These are phyloP conservation scores for Clavaria fumosa DNA, from an alignment of 768 basidiomycete species.

Conservation along the genomic window DNA sequence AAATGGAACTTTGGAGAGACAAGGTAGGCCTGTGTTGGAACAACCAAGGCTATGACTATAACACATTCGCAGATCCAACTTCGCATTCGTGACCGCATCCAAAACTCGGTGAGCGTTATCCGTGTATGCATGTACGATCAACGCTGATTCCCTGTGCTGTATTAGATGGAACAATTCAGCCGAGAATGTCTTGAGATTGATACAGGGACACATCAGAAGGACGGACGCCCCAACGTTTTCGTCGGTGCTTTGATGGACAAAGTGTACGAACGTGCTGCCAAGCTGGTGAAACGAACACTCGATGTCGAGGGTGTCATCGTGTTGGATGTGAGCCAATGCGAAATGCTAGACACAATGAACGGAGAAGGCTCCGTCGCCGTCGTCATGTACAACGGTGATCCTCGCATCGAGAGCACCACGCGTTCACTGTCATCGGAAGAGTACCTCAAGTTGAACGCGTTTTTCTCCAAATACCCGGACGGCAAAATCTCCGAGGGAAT, in stretches of 20 bases:
- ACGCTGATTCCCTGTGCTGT: slow-evolving; percentile 1
- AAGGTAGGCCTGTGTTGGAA: slow-evolving; percentile 34
- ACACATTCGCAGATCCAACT: slow-evolving; percentile 53
- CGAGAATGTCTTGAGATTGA: slow-evolving; percentile 91
- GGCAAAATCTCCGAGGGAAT: slow-evolving; percentile 81
- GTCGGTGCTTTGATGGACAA: slow-evolving; percentile 56
- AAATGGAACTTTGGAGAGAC: slow-evolving; percentile 91
- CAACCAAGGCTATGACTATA: neutral
- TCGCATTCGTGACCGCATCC: slow-evolving; percentile 79
- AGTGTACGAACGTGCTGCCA: slow-evolving; percentile 82
- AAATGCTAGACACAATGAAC: slow-evolving; percentile 61
- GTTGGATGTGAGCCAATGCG: slow-evolving; percentile 84
- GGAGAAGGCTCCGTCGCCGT: slow-evolving; percentile 50
- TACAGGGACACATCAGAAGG: slow-evolving; percentile 29
- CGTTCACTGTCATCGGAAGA: slow-evolving; percentile 52
- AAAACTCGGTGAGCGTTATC: slow-evolving; percentile 50
- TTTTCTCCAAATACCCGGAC: slow-evolving; percentile 68
- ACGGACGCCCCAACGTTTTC: slow-evolving; percentile 23
- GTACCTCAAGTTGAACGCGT: slow-evolving; percentile 57
- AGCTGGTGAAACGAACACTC: slow-evolving; percentile 75
- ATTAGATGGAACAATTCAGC: slow-evolving; percentile 87
- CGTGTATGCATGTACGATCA: neutral
- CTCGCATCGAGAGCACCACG: slow-evolving; percentile 33
- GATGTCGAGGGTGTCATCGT: slow-evolving; percentile 88
- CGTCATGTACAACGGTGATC: slow-evolving; percentile 54